Evolutionary conservation across 1,139 yeast genomes (phyloP), one percentile per base, ranked within the genome.

Genomic region (Tardiomyces depauwii): DNA sequence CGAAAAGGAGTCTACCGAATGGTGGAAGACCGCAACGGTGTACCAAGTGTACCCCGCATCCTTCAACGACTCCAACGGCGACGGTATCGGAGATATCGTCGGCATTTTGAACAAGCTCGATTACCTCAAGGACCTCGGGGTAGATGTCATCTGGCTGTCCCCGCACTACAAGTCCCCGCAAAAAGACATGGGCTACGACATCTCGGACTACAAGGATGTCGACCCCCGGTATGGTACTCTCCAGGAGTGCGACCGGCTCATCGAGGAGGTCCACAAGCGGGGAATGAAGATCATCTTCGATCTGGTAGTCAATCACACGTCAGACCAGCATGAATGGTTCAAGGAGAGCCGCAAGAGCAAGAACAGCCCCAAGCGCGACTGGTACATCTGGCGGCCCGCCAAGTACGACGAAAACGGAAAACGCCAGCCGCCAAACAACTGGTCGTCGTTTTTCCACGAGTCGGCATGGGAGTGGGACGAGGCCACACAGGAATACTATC

Each of bases 141-240:
- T 68, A 18, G 79, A 75, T 50, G 67, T 74, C 32, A 63, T 77
- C 40, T 77, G 82, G 82, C 62, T 77, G 49, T 72, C 75, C 27
- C 82, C 82, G 38, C 72, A 74, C 67, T 76, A 69, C 60, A 77
- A 74, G 51, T 73, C 79, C 2, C 82, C 82, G 2, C 77, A 74
- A 55, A 74, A 73, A 42, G 82, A 77, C 55, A 77, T 77, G 82
- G 82, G 82, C 1, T 77, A 77, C 58, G 82, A 77, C 55, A 74
- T 77, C 53, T 64, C 74, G 36, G 73, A 77, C 60, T 77, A 77
- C 58, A 68, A 73, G 55, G 67, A 62, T 14, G 68, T 77, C 38
- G 71, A 76, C 57, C 73, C 76, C 4, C 65, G 65, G 51, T 77
- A 75, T 56, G 82, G 82, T 42, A 69, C 77, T 11, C 58, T 76